These are phyloP conservation scores for Fragaria vesca DNA, from an alignment of 306 rosid species.

Conservation along the genomic window DNA sequence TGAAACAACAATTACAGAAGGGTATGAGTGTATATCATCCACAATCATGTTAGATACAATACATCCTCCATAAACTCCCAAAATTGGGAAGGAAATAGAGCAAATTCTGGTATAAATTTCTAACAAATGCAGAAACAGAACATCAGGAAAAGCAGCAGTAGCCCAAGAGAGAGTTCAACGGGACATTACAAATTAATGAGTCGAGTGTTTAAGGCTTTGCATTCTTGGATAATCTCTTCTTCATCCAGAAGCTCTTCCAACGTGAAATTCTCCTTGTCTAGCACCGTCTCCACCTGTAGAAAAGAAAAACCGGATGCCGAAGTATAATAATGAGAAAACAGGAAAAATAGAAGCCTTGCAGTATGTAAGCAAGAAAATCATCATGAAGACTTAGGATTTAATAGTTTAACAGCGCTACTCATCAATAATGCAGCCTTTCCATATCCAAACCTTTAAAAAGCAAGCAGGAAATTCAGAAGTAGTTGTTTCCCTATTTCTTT, in stretches of 20 bases:
- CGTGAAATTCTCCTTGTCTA: conserved; percentile 91
- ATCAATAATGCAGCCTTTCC: not conserved
- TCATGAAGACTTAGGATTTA: not conserved
- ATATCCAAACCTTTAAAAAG: conserved; percentile 7
- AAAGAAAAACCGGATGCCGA: conserved; percentile 7
- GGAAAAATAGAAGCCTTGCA: not conserved
- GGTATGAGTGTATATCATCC: conserved; percentile 9
- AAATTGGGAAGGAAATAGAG: not conserved
- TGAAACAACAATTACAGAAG: conserved; percentile 31
- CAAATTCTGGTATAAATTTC: not conserved
- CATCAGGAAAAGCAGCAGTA: conserved; percentile 6
- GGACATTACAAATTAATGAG: conserved; percentile 81
- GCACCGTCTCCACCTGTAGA: conserved; percentile 79
- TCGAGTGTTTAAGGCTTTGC: conserved; percentile 97
- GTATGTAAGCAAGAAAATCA: conserved; percentile 4
- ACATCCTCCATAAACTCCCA: not conserved
- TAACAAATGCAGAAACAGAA: not conserved
- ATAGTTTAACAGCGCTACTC: not conserved
- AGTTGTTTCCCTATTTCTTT: not conserved
- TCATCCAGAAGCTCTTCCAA: conserved; percentile 97
- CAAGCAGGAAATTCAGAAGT: not conserved
- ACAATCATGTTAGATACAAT: conserved; percentile 21
- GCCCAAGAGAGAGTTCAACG: conserved; percentile 7
- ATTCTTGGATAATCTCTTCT: conserved; percentile 98
- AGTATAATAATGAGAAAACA: not conserved